Base-by-base conservation (phyloP, 768 basidiomycete genomes). In the Cubamyces sp. region DNA sequence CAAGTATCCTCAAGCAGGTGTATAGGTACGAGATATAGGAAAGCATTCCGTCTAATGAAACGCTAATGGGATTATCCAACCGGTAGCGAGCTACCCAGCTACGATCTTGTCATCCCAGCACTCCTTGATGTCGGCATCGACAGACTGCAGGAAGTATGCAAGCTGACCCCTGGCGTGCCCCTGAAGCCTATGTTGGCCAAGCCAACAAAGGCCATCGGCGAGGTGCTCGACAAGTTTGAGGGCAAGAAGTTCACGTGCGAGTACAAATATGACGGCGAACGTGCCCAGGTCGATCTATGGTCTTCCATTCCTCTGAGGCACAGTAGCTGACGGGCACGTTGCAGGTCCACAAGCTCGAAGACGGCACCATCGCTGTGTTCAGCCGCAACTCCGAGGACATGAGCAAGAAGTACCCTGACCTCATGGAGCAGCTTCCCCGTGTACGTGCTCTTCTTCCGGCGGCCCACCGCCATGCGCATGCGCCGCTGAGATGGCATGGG, bases 101-200 rank as follows among this genome's bases (percentile, higher is more conserved):
- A 98, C 70, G 95, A 98, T 71, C 75, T 87, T 67, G 93, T 99
- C 49, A 85, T 99, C 28, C 97, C 97, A 3, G 92, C 94, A 1
- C 78, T 99, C 28, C 81, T 98, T 50, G 84, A 88, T 66, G 79
- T 81, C 56, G 96, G 96, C 1, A 82, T 96, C 47, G 82, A 82
- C 40, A 79, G 83, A 15, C 76, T 99, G 39, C 82, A 77, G 19
- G 84, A 87, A 18, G 78, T 80, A 47, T 98, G 97, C 80, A 94
- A 91, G 73, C 83, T 99, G 18, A 96, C 93, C 11, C 96, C 97
- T 15, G 96, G 96, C 62, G 88, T 98, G 39, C 97, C 97, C 1
- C 80, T 99, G 39, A 99, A 99, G 70, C 97, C 97, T 15, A 99
- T 99, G 97, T 81, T 99, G 54, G 97, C 97, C 16, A 99, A 98